Percentiles rank a stretch among this genome's conserved stretches.
phyloP scores from a whole-genome alignment of 1,284 basidiomycete species.

The Golubevia pallescens region DNA sequence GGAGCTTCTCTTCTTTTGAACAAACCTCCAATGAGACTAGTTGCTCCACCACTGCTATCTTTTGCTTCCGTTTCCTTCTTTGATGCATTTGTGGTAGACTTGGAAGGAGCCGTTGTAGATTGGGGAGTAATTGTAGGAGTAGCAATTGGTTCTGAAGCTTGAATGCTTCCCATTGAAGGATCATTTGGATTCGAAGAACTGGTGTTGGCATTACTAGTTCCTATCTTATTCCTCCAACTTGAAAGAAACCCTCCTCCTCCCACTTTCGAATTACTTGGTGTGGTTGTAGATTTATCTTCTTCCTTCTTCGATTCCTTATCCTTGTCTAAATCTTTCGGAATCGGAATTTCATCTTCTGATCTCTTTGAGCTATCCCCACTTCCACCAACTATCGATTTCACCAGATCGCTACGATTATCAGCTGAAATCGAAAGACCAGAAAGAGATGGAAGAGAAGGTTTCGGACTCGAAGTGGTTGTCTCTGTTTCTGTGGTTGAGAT shows the following conservation, averaged over 20 bases:
- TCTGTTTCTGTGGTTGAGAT: background rate
- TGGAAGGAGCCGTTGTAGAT: too few species aligned
- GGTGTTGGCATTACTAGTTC: too few species aligned
- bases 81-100: background rate
- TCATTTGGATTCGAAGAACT: too few species aligned
- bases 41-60: background rate
- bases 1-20: background rate
- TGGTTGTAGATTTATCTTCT: too few species aligned
- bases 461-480: background rate
- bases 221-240: too few species aligned
- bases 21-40: background rate
- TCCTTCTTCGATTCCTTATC: background rate
- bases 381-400: background rate
- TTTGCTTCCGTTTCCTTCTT: background rate
- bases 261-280: too few species aligned
- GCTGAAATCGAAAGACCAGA: background rate
- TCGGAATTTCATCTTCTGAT: background rate
- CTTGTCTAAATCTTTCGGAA: background rate
- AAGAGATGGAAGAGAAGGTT: background rate
- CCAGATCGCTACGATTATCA: background rate
- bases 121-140: background rate
- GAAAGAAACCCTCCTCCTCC: too few species aligned
- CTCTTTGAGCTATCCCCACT: background rate
- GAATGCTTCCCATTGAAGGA: background rate
- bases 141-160: background rate